Base-by-base conservation (phyloP, 768 basidiomycete genomes). In the Auriculariales sp. region DNA sequence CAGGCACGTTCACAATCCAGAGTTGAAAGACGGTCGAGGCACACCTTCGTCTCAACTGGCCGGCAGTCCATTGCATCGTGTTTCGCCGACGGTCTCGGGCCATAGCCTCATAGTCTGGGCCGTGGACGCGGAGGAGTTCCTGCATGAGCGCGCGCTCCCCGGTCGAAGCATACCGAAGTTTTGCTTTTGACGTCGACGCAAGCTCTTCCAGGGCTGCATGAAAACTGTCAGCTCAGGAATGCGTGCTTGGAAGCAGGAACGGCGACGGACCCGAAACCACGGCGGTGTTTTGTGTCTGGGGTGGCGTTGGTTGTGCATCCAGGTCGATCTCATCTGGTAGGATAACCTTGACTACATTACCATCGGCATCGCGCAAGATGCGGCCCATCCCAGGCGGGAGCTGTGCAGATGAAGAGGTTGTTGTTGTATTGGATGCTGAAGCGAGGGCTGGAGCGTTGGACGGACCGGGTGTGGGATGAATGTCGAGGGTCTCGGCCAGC, bases 21-120 rank as follows among this genome's bases (percentile, higher is more conserved):
- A n/a, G n/a, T n/a, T n/a, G n/a, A n/a, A n/a, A n/a, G n/a, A 19
- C 15, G 31, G 24, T 19, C 17, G 32, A 27, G 24, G 32, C 60
- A 34, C 53, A 61, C 60, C 58, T 53, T 48, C 58, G 50, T 49
- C 52, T 58, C 29, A 97, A 62, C 66, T 90, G 79, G 15, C 87
- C 92, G 28, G 70, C 73, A 2, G 91, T 95, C 59, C 82, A 76
- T 67, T 98, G 94, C 63, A 80, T 81, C 14, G 75, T 66, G 62
- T 98, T 97, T 52, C 84, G 62, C 64, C 72, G 81, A 52, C 78
- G 68, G 66, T 98, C 93, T 56, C 71, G 69, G 10, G 79, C 77
- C 92, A 95, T 97, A 46, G 65, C 69, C 27, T 75, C 73, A 22
- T 81, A 66, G 66, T 97, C 81, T 28, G 71, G 66, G 1, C 81